A percentile compares a stretch with the other conserved stretches of the same genome.
These are phyloP conservation scores for Anaeromyces robustus DNA, from an alignment of 192 early-diverging fungal genomes.

Conservation along the genomic window DNA sequence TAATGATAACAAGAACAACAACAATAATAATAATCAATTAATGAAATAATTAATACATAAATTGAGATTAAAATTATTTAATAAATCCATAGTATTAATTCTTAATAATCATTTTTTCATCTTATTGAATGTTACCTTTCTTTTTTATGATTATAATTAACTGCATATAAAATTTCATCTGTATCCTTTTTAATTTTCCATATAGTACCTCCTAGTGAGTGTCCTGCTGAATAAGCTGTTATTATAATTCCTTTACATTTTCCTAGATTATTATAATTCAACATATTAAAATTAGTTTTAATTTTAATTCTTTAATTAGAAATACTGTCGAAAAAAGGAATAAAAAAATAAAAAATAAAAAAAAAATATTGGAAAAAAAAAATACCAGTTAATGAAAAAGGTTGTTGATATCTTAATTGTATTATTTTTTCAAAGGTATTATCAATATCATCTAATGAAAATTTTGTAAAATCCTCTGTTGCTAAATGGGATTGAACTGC, in stretches of 20 bases:
- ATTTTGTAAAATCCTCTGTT: conserved; percentile 55
- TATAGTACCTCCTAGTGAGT: conserved; percentile 87
- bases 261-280: no score
- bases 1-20: conserved; percentile 4
- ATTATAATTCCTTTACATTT: conserved; percentile 74
- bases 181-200: conserved; percentile 94
- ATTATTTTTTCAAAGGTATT: conserved; percentile 69
- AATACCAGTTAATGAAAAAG: conserved; percentile 44
- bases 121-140: no score
- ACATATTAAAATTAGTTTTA: no score
- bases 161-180: conserved; percentile 86
- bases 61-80: no score
- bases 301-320: no score
- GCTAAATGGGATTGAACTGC: conserved; percentile 49
- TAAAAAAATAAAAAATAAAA: no score
- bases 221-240: conserved; percentile 82
- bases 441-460: conserved; percentile 66
- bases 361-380: no score
- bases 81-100: no score
- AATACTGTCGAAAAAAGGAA: no score
- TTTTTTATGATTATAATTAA: conserved; percentile 87
- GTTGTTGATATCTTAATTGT: conserved; percentile 75
- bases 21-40: conserved; percentile 2
- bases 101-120: no score
- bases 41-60: no score